phyloP scores from a whole-genome alignment of 2,329 filamentous ascomycete species.

The Coniochaeta sp. region DNA sequence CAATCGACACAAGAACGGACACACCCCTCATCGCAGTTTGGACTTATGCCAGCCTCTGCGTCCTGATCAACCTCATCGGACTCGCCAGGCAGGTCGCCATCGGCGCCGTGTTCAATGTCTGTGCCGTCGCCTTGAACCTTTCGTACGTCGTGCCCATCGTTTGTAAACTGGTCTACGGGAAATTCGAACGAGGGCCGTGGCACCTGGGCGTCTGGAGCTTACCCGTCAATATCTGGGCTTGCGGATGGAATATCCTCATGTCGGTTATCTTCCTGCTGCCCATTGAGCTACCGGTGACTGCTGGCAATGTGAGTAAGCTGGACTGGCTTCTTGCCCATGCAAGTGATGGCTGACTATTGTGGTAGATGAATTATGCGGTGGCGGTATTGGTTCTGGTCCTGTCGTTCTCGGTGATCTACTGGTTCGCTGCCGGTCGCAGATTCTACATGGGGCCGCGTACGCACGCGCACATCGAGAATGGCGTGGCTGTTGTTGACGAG shows the following conservation, averaged over 20 bases:
- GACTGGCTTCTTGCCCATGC: not conserved
- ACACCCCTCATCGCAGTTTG: conserved; percentile 47
- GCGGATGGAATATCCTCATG: conserved; percentile 42
- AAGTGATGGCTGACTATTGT: not conserved
- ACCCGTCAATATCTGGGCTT: conserved; percentile 35
- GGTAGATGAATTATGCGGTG: conserved; percentile 42
- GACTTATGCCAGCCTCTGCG: conserved; percentile 42
- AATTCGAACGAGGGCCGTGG: conserved; percentile 43
- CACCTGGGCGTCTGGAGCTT: conserved; percentile 34
- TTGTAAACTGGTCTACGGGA: conserved; percentile 39
- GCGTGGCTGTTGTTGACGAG: no score
- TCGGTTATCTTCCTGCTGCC: conserved; percentile 43
- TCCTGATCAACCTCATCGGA: conserved; percentile 47
- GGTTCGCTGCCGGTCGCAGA: conserved; percentile 18
- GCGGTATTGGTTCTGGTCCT: conserved; percentile 35
- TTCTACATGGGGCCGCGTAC: no score
- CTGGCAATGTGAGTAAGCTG: conserved; percentile 29
- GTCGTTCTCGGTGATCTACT: conserved; percentile 29
- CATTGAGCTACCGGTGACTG: conserved; percentile 35
- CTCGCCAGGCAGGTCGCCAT: conserved; percentile 44
- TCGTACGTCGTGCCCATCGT: conserved; percentile 45
- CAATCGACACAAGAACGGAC: conserved; percentile 34
- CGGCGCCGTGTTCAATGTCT: conserved; percentile 44
- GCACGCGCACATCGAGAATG: no score
- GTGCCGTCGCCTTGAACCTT: conserved; percentile 43